Evolutionary conservation across 2,329 filamentous ascomycete genomes (phyloP).

Genomic region (Aspergillus alliaceus): DNA sequence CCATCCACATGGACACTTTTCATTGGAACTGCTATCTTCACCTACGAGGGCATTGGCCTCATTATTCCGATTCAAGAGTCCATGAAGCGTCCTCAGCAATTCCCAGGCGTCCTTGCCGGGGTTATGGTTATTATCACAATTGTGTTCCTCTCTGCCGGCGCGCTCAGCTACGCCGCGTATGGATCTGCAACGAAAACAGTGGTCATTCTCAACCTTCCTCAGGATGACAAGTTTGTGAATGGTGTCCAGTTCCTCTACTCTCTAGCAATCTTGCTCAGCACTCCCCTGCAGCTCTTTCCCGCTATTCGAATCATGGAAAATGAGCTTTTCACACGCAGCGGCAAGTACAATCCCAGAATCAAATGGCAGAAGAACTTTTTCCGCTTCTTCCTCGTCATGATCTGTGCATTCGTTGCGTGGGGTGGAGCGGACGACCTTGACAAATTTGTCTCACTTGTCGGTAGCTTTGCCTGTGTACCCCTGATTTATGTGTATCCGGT

Average conservation of each 20-base stretch:
- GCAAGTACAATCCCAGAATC: constrained; percentile 97
- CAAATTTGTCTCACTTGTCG: constrained; percentile 95
- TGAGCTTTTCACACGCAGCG: constrained; percentile 86
- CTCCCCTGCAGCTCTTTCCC: constrained; percentile 94
- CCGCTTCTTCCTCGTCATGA: constrained; percentile 85
- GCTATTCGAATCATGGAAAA: constrained; percentile 97
- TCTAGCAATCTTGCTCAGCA: constrained; percentile 93
- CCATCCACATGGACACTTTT: constrained; percentile 91
- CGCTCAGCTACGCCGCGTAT: constrained; percentile 92
- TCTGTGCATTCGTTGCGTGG: constrained; percentile 88
- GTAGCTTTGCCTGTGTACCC: constrained; percentile 96
- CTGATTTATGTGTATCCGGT: constrained; percentile 97
- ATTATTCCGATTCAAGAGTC: constrained; percentile 98
- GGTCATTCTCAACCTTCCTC: constrained; percentile 91
- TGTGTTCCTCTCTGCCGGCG: constrained; percentile 87
- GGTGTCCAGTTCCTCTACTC: constrained; percentile 95
- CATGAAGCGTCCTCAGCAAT: constrained; percentile 88
- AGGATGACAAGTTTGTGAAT: constrained; percentile 94
- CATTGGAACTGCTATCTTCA: constrained; percentile 98
- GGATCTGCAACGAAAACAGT: constrained; percentile 95
- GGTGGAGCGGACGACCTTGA: constrained; percentile 88
- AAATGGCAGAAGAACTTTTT: constrained; percentile 99
- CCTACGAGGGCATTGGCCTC: constrained; percentile 94
- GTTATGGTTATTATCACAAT: constrained; percentile 96
- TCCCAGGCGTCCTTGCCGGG: constrained; percentile 79